phyloP scores from a whole-genome alignment of 1,284 basidiomycete species.

The Inonotus hispidus region DNA sequence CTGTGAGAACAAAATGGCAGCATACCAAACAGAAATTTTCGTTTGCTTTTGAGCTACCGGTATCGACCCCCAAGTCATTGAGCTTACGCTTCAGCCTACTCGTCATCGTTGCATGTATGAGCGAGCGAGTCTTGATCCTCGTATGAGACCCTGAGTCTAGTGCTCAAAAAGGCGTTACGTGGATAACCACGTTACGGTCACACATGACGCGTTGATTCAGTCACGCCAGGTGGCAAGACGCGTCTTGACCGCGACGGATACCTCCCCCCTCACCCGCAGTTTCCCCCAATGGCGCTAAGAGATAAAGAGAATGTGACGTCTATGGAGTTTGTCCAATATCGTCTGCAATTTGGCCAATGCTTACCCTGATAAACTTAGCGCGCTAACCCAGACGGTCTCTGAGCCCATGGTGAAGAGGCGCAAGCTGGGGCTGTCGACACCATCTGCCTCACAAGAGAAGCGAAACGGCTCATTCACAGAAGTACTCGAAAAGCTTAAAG shows the following conservation, averaged over 20 bases:
- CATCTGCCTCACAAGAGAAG: slow-evolving; percentile 33
- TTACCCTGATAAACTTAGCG: neutral
- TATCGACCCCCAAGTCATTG: slow-evolving; percentile 72
- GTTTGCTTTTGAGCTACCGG: slow-evolving; percentile 61
- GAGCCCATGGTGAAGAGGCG: slow-evolving; percentile 55
- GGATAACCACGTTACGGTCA: neutral
- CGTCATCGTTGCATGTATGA: slow-evolving; percentile 22
- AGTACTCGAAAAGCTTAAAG: slow-evolving; percentile 70
- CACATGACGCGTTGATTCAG: neutral
- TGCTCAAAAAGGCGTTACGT: neutral
- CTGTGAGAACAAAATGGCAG: neutral
- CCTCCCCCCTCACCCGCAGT: neutral
- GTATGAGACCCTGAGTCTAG: neutral
- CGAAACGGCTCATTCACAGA: slow-evolving; percentile 62
- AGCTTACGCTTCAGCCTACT: slow-evolving; percentile 70
- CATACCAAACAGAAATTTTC: slow-evolving; percentile 80
- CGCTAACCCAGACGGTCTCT: slow-evolving; percentile 9
- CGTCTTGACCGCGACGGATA: neutral
- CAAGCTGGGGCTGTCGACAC: slow-evolving; percentile 41
- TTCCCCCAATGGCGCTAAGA: neutral
- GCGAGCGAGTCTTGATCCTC: too few relatives aligned
- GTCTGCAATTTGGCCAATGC: neutral
- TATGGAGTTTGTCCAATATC: slow-evolving; percentile 9
- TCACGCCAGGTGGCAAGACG: neutral
- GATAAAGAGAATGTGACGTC: slow-evolving; percentile 21